Percentiles rank a stretch among this genome's conserved stretches.
Conservation (phyloP, 1,284 basidiomycete species). For the Ceratobasidium sp. region DNA sequence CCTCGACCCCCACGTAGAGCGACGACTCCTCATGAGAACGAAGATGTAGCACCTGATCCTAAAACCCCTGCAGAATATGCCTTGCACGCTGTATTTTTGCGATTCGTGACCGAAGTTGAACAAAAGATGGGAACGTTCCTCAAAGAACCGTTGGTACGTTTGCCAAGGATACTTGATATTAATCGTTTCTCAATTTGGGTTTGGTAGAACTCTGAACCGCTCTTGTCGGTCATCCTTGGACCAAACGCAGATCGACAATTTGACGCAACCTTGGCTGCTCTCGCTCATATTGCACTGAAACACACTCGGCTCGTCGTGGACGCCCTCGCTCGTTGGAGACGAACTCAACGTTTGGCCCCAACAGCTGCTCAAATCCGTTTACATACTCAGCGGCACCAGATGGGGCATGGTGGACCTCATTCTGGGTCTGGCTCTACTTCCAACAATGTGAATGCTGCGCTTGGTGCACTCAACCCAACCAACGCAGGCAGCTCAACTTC, state of each 20-base stretch:
- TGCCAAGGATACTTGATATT: background rate
- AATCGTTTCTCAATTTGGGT: constrained; percentile 2
- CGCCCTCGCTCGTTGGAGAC: constrained; percentile 87
- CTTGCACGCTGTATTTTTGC: constrained; percentile 83
- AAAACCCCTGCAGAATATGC: constrained; percentile 84
- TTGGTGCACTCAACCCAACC: constrained; percentile 10
- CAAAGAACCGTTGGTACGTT: constrained; percentile 68
- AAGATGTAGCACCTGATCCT: constrained; percentile 42
- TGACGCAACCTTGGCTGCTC: constrained; percentile 70
- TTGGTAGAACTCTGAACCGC: constrained; percentile 38
- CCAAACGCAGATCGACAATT: constrained; percentile 59
- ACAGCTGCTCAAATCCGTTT: constrained; percentile 45
- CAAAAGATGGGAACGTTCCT: constrained; percentile 77
- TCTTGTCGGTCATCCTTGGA: constrained; percentile 26
- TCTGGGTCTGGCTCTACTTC: constrained; percentile 45
- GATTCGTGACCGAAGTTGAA: constrained; percentile 81
- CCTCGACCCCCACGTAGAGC: constrained; percentile 35
- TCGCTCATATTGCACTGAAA: constrained; percentile 86
- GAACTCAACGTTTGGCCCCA: constrained; percentile 58
- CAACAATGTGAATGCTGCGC: constrained; percentile 1
- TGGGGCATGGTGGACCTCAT: constrained; percentile 53
- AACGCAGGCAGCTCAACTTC: background rate
- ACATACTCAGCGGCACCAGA: constrained; percentile 43
- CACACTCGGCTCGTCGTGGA: constrained; percentile 86
- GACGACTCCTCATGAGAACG: constrained; percentile 33